Base-by-base conservation (phyloP, 192 early-diverging fungal species). In the Dispira simplex region DNA sequence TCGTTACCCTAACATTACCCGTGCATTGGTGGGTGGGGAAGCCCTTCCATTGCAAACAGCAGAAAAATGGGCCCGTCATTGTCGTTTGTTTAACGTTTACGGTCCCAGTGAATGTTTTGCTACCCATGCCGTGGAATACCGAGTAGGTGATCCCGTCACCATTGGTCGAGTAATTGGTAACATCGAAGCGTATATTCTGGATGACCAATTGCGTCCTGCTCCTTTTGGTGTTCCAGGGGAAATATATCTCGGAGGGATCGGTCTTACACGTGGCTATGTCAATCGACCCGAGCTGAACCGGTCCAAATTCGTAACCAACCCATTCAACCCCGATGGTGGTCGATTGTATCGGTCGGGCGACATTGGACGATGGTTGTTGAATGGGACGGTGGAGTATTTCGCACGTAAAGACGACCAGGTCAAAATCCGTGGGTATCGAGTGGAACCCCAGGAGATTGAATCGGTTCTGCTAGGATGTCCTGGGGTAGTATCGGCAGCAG, bases 201-300 rank as follows among this genome's bases (percentile, higher is more conserved):
- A 62, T n/a, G 44, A 39, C 39, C 18, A 10, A 11, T n/a, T 62
- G 59, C 16, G 49, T 13, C 73, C 62, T 10, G 64, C 63, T 20
- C 70, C 70, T 0, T 23, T 75, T 9, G 74, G 74, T 21, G 72
- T 62, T 5, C 32, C 54, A 10, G 74, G 74, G 0, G 74, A 77
- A 47, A 46, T 77, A 11, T 67, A 66, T 44, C 70, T 73, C 46
- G 71, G 67, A 28, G 45, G 59, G 11, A 25, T 39, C n/a, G 44
- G 59, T 12, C 18, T 62, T 12, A 45, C 18, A 12, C 28, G 28
- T 6, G 59, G 59, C 12, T 62, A 62, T 21, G 44, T 62, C 39
- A 45, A 45, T 11, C 59, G 44, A 45, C 44, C 59, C 14, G 59
- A 62, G 6, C 43, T 62, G 44, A 44, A 44, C n/a, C n/a, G 9